phyloP scores from a whole-genome alignment of 2,329 filamentous ascomycete genomes.

The Stagonosporopsis rhizophila region DNA sequence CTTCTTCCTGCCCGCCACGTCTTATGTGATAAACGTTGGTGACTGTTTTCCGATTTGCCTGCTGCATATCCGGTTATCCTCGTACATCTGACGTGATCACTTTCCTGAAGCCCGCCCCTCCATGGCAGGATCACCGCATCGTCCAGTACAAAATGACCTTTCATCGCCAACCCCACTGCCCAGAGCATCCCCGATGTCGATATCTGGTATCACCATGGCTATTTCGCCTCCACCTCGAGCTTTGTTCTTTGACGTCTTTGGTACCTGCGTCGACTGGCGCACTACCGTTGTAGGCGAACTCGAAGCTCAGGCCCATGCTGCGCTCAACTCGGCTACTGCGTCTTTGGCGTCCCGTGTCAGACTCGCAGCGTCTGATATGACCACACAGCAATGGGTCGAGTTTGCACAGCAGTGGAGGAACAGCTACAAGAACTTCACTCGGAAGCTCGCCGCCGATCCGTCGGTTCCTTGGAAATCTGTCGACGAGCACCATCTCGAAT shows the following conservation, averaged over 20 bases:
- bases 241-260: slow-evolving; percentile 78
- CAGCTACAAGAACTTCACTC: slow-evolving; percentile 69
- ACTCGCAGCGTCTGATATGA: slow-evolving; percentile 59
- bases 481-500: slow-evolving; percentile 73
- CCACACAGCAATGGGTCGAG: slow-evolving; percentile 64
- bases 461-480: slow-evolving; percentile 68
- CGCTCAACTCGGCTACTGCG: slow-evolving; percentile 56
- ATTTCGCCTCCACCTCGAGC: slow-evolving; percentile 56
- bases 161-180: slow-evolving; percentile 19
- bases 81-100: slow-evolving; percentile 22
- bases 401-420: slow-evolving; percentile 76
- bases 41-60: slow-evolving; percentile 16
- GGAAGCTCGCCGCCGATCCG: slow-evolving; percentile 56
- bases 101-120: slow-evolving; percentile 18
- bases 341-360: slow-evolving; percentile 58
- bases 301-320: slow-evolving; percentile 54
- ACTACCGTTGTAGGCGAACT: slow-evolving; percentile 69
- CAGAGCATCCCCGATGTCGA: slow-evolving; percentile 9
- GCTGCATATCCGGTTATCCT: slow-evolving; percentile 16
- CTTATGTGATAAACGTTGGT: not conserved
- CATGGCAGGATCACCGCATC: slow-evolving; percentile 20
- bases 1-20: too few relatives aligned
- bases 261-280: slow-evolving; percentile 83
- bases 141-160: slow-evolving; percentile 23
- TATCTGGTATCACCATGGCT: slow-evolving; percentile 32